Evolutionary conservation across 2,329 filamentous ascomycete genomes (phyloP).

Genomic region (Cryoendolithus antarcticus): DNA sequence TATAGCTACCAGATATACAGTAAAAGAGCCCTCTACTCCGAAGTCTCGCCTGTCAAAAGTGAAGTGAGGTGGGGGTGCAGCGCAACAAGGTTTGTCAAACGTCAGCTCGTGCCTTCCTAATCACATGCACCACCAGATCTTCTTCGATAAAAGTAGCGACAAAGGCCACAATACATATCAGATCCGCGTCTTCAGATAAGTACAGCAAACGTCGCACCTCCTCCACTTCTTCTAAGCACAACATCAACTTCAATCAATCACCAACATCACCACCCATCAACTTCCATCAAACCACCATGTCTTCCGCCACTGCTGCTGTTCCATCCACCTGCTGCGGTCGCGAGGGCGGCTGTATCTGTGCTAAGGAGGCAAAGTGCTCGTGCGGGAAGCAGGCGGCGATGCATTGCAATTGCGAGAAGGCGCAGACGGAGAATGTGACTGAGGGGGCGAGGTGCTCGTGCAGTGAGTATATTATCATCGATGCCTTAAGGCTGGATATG

Average conservation of each 20-base stretch:
- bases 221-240: not conserved
- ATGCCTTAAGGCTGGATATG: no score
- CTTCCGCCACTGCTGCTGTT: constrained; percentile 27
- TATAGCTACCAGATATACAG: no score
- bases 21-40: no score
- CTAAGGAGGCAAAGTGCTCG: constrained; percentile 56
- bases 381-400: constrained; percentile 82
- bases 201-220: no score
- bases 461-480: constrained; percentile 37
- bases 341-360: constrained; percentile 29
- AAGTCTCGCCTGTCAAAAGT: no score
- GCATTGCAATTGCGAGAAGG: constrained; percentile 73
- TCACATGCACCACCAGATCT: no score
- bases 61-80: no score
- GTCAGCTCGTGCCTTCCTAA: no score
- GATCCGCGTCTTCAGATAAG: no score
- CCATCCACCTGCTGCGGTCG: constrained; percentile 49
- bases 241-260: not conserved
- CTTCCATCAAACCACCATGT: constrained; percentile 22
- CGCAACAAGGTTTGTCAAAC: no score
- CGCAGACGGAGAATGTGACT: constrained; percentile 60
- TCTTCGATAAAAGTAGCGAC: no score
- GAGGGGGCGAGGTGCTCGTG: constrained; percentile 70
- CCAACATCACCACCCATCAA: not conserved
- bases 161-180: no score